These are phyloP conservation scores for Pichia exigua DNA, from an alignment of 805 yeast genomes.

Conservation along the genomic window DNA sequence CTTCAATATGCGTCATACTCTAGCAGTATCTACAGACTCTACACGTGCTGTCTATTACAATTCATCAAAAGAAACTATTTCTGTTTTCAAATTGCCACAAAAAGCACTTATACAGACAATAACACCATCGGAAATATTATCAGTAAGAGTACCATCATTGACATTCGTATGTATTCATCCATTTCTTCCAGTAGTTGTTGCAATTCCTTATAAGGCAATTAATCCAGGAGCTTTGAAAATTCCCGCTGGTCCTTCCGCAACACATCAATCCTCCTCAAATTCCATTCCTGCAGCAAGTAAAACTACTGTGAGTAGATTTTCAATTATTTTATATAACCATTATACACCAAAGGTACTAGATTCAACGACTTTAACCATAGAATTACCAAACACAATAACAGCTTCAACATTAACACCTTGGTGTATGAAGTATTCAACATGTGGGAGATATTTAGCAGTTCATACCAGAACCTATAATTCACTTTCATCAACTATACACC, in stretches of 20 bases:
- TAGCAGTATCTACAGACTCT: not conserved
- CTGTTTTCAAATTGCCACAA: not conserved
- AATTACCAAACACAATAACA: not conserved
- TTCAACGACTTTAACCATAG: not conserved
- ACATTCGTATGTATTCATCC: not conserved
- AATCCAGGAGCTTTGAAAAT: not conserved
- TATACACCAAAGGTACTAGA: not conserved
- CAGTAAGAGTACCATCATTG: not conserved
- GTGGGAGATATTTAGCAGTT: constrained; percentile 8
- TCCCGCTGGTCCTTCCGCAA: not conserved
- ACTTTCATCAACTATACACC: not conserved
- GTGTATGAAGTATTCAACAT: constrained; percentile 8
- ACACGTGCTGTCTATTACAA: not conserved
- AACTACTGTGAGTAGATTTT: not conserved
- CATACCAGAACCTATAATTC: not conserved
- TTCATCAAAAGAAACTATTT: not conserved
- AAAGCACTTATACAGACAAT: not conserved
- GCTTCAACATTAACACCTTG: constrained; percentile 3
- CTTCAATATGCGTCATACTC: not conserved
- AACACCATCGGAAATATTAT: not conserved
- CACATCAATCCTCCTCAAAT: not conserved
- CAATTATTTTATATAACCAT: not conserved
- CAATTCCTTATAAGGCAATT: not conserved
- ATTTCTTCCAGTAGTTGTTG: not conserved
- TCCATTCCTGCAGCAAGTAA: not conserved